phyloP scores from a whole-genome alignment of 2,329 filamentous ascomycete species.

The Fusarium sp. region DNA sequence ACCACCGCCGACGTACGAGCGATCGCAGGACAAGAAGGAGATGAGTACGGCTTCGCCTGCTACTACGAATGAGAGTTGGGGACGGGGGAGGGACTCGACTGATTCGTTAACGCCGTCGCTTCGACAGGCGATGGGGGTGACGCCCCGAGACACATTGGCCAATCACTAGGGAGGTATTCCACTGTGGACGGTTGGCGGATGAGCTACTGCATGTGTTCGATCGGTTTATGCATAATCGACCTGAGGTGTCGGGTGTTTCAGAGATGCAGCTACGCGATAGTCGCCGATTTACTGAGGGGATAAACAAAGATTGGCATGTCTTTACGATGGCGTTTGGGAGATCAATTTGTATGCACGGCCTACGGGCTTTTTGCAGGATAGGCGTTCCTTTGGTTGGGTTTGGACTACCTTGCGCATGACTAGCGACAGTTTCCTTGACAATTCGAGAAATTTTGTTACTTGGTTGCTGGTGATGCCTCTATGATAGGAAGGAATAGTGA shows the following conservation, averaged over 20 bases:
- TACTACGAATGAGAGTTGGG: conserved; percentile 10
- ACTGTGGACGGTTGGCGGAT: neutral
- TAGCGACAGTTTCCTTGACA: conserved; percentile 18
- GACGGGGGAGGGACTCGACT: conserved; percentile 18
- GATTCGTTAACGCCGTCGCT: conserved; percentile 38
- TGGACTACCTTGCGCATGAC: neutral
- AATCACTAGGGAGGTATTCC: conserved; percentile 14
- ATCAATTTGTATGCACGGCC: neutral
- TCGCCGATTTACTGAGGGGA: neutral
- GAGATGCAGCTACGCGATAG: neutral
- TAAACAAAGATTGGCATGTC: neutral
- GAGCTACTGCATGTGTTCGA: conserved; percentile 24
- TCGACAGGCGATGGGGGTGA: conserved; percentile 34
- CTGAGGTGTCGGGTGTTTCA: conserved; percentile 2
- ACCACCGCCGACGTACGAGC: conserved; percentile 26
- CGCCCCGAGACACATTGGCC: conserved; percentile 29
- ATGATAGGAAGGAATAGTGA: neutral
- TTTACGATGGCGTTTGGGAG: conserved; percentile 18
- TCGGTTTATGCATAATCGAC: conserved; percentile 15
- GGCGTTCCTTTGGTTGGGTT: conserved; percentile 9
- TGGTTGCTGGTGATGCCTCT: neutral
- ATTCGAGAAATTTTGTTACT: neutral
- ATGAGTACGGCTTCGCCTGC: neutral
- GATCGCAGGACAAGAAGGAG: conserved; percentile 8
- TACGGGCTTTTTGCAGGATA: conserved; percentile 2